These are phyloP conservation scores for Beauveria asiatica DNA, from an alignment of 2,329 filamentous ascomycete species.

Conservation along the genomic window DNA sequence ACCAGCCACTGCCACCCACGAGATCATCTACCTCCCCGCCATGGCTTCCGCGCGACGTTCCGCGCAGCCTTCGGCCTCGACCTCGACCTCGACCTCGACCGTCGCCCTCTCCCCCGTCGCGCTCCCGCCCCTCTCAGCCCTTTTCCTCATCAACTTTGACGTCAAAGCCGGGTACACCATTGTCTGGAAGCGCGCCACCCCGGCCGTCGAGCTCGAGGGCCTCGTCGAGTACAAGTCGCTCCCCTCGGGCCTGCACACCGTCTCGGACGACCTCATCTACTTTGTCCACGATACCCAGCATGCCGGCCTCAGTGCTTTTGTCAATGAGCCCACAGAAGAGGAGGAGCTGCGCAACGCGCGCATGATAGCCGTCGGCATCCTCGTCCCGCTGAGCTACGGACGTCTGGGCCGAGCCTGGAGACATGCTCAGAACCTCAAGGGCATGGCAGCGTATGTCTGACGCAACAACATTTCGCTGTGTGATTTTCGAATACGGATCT, in stretches of 20 bases:
- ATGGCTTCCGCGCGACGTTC: conserved; percentile 33
- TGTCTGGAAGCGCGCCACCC: conserved; percentile 70
- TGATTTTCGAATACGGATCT: not conserved
- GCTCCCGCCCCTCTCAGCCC: conserved; percentile 58
- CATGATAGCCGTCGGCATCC: conserved; percentile 84
- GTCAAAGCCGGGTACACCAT: conserved; percentile 88
- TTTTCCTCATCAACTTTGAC: conserved; percentile 88
- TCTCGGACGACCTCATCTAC: conserved; percentile 83
- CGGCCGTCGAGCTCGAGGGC: conserved; percentile 68
- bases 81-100: conserved; percentile 16
- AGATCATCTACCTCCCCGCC: conserved; percentile 10
- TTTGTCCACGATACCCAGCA: conserved; percentile 75
- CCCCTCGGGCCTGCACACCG: conserved; percentile 84
- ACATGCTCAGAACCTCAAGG: conserved; percentile 68
- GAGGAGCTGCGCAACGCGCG: conserved; percentile 73
- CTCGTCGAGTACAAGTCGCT: conserved; percentile 94
- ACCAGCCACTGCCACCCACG: not conserved
- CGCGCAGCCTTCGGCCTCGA: not conserved
- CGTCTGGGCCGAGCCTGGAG: conserved; percentile 82
- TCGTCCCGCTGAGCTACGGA: conserved; percentile 80
- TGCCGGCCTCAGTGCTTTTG: conserved; percentile 85
- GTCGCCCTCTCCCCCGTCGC: conserved; percentile 29
- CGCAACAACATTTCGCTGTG: not conserved
- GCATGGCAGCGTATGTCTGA: conserved; percentile 56
- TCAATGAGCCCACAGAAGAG: conserved; percentile 73